Evolutionary conservation across 1,284 basidiomycete species (phyloP).

Genomic region (Golubevia sp.): DNA sequence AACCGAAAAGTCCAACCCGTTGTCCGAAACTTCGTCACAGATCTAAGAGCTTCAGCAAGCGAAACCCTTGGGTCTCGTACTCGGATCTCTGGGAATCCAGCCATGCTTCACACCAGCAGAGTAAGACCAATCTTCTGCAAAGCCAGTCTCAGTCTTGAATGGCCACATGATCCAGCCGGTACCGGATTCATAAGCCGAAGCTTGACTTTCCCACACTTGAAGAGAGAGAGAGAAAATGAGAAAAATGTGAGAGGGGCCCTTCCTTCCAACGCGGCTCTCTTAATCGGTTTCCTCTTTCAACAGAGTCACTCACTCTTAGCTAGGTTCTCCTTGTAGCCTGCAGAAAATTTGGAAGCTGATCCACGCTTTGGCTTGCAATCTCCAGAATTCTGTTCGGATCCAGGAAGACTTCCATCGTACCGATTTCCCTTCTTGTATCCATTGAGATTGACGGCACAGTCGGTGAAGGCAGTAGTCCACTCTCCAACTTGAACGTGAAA

Average conservation of each 20-base stretch:
- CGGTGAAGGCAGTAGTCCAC: not conserved
- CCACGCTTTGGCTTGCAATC: conserved; percentile 27
- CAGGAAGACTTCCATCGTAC: conserved; percentile 42
- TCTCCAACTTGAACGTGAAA: not conserved
- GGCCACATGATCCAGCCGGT: conserved; percentile 57
- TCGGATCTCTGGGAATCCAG: conserved; percentile 26
- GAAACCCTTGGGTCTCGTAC: not conserved
- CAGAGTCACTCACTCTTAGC: no score
- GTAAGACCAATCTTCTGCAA: conserved; percentile 54
- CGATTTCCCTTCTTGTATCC: conserved; percentile 35
- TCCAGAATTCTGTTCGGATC: conserved; percentile 16
- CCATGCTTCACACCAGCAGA: conserved; percentile 44
- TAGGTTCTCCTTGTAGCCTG: conserved; percentile 40
- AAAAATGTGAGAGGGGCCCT: no score
- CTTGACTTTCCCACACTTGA: conserved; percentile 53
- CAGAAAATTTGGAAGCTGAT: conserved; percentile 29
- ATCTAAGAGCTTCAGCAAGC: no score
- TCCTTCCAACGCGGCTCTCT: no score
- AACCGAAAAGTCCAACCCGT: no score
- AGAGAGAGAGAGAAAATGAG: no score
- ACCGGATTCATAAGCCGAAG: conserved; percentile 30
- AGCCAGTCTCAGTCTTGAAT: conserved; percentile 38
- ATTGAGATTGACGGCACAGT: conserved; percentile 37
- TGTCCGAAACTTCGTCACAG: no score
- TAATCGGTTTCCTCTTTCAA: no score